phyloP scores from a whole-genome alignment of 208 protist species.

The Trypanosomatidae sp. region DNA sequence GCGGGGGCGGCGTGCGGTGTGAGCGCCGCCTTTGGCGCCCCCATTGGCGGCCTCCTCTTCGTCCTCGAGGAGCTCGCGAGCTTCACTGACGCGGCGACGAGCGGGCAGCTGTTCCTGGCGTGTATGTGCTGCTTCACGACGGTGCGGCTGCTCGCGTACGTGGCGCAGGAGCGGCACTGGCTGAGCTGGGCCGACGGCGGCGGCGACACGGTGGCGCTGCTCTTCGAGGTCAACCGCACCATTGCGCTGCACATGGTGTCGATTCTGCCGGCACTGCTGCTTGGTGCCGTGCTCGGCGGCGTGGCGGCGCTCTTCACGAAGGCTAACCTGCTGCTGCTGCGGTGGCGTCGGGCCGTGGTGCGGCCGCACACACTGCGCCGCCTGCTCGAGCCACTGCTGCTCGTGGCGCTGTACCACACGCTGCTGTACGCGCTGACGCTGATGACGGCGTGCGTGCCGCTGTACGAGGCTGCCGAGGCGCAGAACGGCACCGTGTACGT shows the following conservation, averaged over 20 bases:
- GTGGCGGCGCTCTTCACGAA: conserved; percentile 85
- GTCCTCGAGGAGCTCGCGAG: conserved; percentile 91
- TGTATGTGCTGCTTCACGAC: conserved; percentile 83
- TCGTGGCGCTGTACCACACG: conserved; percentile 35
- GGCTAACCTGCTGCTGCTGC: conserved; percentile 69
- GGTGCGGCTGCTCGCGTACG: conserved; percentile 62
- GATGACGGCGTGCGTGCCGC: conserved; percentile 19
- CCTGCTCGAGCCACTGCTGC: conserved; percentile 55
- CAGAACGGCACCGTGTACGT: conserved; percentile 21
- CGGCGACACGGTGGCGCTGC: conserved; percentile 67
- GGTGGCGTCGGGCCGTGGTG: conserved; percentile 44
- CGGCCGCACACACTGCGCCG: conserved; percentile 31
- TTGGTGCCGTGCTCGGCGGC: conserved; percentile 71
- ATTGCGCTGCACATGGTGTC: conserved; percentile 76
- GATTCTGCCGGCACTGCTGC: conserved; percentile 74
- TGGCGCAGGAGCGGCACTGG: conserved; percentile 54
- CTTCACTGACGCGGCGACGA: conserved; percentile 86
- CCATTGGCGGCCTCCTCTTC: conserved; percentile 94
- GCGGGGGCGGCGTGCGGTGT: conserved; percentile 91
- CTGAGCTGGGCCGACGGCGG: conserved; percentile 71
- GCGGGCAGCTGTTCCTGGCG: conserved; percentile 90
- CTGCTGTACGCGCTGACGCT: conserved; percentile 39
- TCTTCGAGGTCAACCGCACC: conserved; percentile 82
- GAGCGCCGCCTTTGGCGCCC: conserved; percentile 91
- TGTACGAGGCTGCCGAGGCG: conserved; percentile 12